Base-by-base conservation (phyloP, 805 yeast genomes). In the Maudiozyma saulgeensis region DNA sequence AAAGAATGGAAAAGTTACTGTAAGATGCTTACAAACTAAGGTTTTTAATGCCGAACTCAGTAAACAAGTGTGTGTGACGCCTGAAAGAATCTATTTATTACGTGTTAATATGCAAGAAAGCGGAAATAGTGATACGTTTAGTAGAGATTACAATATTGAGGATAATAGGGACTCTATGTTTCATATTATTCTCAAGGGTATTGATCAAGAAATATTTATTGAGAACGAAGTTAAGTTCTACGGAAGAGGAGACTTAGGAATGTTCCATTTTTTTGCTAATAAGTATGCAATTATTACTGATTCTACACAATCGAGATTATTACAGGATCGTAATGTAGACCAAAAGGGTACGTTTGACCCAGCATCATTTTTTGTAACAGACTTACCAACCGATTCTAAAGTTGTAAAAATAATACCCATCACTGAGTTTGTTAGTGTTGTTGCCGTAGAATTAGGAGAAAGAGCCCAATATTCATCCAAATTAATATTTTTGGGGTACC, bases 1-100 rank as follows among this genome's bases (percentile, higher is more conserved):
- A 4, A n/a, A 31, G n/a, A 50, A 53, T 16, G 53, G 55, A 18
- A 52, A 48, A 12, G 51, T 61, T 3, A 23, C 21, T 6, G 49
- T 55, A 2, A 40, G 49, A 42, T 52, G 49, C 16, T 26, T 51
- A 1, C 32, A 31, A 16, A 44, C 37, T 9, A 44, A 41, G 32
- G 21, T 41, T n/a, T 52, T 58, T 40, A 35, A 42, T 1, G 16
- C 44, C 1, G 41, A 16, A 3, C 40, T 54, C 4, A 34, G 21
- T 18, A 47, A 44, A n/a, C 45, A 52, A 13, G 38, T 54, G 8
- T 31, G 34, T 23, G 44, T 49, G 1, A 47, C 45, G 12, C 41
- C 49, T 6, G 48, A 52, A n/a, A 43, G 16, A 7, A 35, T 35
- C 47, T 7, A 51, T 46, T 26, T 50, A 54, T 39, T 50, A 35